A percentile compares a stretch with the other conserved stretches of the same genome.
These are phyloP conservation scores for Psilocybe azurescens DNA, from an alignment of 768 basidiomycete species.

Conservation along the genomic window DNA sequence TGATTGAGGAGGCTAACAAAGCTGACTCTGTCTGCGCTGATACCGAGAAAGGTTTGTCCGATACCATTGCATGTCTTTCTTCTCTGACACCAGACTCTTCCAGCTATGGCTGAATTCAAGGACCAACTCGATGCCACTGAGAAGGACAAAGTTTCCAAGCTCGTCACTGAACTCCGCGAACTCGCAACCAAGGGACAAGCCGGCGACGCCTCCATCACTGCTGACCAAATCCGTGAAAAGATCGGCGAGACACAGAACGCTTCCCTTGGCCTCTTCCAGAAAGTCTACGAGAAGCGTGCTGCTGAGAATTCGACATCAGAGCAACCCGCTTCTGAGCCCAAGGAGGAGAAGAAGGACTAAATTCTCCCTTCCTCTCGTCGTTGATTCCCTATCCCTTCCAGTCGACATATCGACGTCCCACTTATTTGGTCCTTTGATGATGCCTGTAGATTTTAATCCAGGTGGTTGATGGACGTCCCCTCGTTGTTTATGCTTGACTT, in stretches of 20 bases:
- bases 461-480: conserved; percentile 22
- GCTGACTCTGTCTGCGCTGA: conserved; percentile 94
- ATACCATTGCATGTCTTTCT: background rate
- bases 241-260: conserved; percentile 94
- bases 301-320: conserved; percentile 64
- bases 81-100: background rate
- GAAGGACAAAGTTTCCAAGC: conserved; percentile 92
- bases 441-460: conserved; percentile 7
- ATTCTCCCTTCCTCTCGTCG: conserved; percentile 17
- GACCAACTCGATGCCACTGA: conserved; percentile 92
- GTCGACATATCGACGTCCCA: conserved; percentile 13
- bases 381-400: conserved; percentile 5
- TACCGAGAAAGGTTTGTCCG: conserved; percentile 86
- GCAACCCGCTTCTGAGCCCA: conserved; percentile 44
- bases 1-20: conserved; percentile 97
- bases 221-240: conserved; percentile 91
- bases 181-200: conserved; percentile 89
- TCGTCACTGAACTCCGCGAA: conserved; percentile 87
- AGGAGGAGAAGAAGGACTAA: conserved; percentile 91
- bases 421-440: conserved; percentile 13
- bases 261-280: conserved; percentile 96
- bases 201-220: conserved; percentile 79
- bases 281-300: conserved; percentile 93
- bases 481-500: conserved; percentile 31
- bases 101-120: conserved; percentile 97